Conservation (phyloP, 805 yeast genomes). For the Saccharomycopsis sp. region DNA sequence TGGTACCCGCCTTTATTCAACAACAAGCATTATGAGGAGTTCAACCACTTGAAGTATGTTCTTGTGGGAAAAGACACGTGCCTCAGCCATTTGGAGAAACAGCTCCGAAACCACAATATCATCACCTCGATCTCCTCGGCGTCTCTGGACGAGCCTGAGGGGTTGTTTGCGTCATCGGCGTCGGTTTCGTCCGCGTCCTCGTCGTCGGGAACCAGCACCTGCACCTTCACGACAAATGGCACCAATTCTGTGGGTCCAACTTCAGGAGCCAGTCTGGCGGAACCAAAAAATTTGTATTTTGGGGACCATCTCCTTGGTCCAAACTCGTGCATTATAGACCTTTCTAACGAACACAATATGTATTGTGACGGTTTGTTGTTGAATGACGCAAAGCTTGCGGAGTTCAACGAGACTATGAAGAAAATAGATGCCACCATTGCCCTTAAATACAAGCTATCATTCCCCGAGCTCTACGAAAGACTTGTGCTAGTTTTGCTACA, state of each 20-base stretch:
- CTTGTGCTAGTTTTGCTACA: conserved; percentile 69
- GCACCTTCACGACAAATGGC: neutral
- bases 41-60: conserved; percentile 35
- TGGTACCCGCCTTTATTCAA: conserved; percentile 67
- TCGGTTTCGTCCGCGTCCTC: neutral
- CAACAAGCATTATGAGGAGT: conserved; percentile 29
- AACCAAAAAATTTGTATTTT: conserved; percentile 8
- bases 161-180: neutral
- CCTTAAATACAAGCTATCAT: conserved; percentile 40
- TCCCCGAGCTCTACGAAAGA: conserved; percentile 65
- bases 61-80: conserved; percentile 44
- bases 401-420: conserved; percentile 26
- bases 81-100: conserved; percentile 9
- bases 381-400: conserved; percentile 9
- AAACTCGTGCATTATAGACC: conserved; percentile 17
- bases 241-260: neutral
- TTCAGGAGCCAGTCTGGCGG: too few species aligned
- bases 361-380: conserved; percentile 22
- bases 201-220: neutral
- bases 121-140: neutral
- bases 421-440: conserved; percentile 20
- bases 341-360: conserved; percentile 11
- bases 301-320: conserved; percentile 11
- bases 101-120: conserved; percentile 4
- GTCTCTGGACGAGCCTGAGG: neutral